Evolutionary conservation across 2,329 filamentous ascomycete genomes (phyloP).

Genomic region (Alternaria sp.): DNA sequence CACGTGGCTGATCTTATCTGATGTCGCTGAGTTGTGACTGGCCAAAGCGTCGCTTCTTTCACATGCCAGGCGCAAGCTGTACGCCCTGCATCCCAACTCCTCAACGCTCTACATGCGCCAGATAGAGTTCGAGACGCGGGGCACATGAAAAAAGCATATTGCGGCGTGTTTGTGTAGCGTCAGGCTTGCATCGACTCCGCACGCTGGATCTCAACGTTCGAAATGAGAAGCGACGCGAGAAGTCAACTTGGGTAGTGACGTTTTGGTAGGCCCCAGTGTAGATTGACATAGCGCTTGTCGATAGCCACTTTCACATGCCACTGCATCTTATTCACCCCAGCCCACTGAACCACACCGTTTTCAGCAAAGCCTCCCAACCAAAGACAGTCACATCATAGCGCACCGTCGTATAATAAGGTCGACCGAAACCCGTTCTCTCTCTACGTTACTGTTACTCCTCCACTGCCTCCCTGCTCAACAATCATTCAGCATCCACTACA

Average conservation of each 20-base stretch:
- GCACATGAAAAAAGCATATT: conserved; percentile 12
- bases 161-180: conserved; percentile 7
- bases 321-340: conserved; percentile 11
- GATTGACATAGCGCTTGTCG: conserved; percentile 3
- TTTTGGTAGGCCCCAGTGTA: conserved; percentile 6
- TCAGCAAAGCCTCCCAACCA: conserved; percentile 28
- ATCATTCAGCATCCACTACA: conserved; percentile 1
- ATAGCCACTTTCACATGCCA: conserved; percentile 37
- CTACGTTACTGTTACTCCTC: conserved; percentile 20
- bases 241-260: conserved; percentile 8
- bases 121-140: conserved; percentile 14
- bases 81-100: conserved; percentile 24
- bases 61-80: conserved; percentile 30
- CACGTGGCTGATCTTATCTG: conserved; percentile 19
- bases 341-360: conserved; percentile 31
- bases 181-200: conserved; percentile 9
- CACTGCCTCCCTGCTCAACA: conserved; percentile 20
- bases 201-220: conserved; percentile 1
- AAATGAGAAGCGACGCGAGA: conserved; percentile 1
- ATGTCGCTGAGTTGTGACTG: conserved; percentile 16
- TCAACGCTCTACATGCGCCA: conserved; percentile 20
- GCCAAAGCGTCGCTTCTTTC: conserved; percentile 31
- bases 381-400: conserved; percentile 27
- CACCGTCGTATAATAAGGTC: conserved; percentile 39
- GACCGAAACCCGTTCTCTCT: conserved; percentile 12